Base-by-base conservation (phyloP, 2,329 filamentous ascomycete species). In the Thelonectria discophora region DNA sequence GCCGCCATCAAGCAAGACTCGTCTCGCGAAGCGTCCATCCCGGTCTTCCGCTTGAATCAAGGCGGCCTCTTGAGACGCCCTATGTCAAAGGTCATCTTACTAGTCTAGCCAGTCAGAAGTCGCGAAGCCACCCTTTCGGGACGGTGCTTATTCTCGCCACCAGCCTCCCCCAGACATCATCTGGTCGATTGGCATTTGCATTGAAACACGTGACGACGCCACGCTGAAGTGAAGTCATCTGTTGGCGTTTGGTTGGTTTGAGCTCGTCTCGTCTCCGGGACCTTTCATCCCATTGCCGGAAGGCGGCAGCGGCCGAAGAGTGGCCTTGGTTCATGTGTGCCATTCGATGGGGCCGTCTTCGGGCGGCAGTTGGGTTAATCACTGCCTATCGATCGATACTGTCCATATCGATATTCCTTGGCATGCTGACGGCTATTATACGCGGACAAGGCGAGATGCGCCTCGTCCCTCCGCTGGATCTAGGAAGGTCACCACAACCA, bases 51-150 rank as follows among this genome's bases (percentile, higher is more conserved):
- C 27, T 46, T 42, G 34, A 43, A 37, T 18, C 48, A 43, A 20
- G 42, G 39, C 45, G 43, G 20, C 17, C 21, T 58, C 34, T 20
- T 40, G 49, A 58, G 50, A 69, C 61, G 45, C 60, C 52, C 69
- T 70, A 63, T 59, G 68, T 63, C 56, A 55, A 55, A 42, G 40
- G 45, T 45, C 37, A 32, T 50, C 13, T 46, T n/a, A 37, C 53
- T 60, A 43, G 42, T 55, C 15, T 37, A 40, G 55, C 69, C 69
- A 72, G 63, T 72, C 37, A 69, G 66, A 67, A 52, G 57, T 60
- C 49, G 42, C 54, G 52, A 47, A 64, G 39, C 55, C 11, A 60
- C 63, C 65, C 58, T 8, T 63, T 67, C 60, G 47, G 57, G 59
- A 60, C 64, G 58, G 62, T 17, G 46, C 34, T 34, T 17, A 21